Evolutionary conservation across 805 yeast species (phyloP).

Genomic region (Sugiyamaella americana): DNA sequence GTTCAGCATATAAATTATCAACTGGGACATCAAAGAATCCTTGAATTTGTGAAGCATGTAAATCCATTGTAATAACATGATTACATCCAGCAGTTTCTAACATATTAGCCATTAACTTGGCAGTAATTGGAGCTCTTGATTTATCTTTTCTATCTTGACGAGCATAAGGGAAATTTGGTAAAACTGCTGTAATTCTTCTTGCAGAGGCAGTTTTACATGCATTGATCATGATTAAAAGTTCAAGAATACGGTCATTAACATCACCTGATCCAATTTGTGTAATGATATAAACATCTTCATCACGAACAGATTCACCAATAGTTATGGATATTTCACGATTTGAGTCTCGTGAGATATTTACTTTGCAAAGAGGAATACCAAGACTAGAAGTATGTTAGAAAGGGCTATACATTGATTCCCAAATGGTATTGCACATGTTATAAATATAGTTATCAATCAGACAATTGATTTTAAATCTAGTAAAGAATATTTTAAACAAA

Average conservation of each 20-base stretch:
- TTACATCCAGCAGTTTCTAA: constrained; percentile 93
- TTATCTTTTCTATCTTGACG: constrained; percentile 97
- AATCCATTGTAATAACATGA: constrained; percentile 94
- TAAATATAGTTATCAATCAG: background rate
- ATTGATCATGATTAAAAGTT: constrained; percentile 80
- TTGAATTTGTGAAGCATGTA: constrained; percentile 97
- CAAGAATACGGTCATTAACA: constrained; percentile 82
- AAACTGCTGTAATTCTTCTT: constrained; percentile 86
- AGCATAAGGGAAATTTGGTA: constrained; percentile 96
- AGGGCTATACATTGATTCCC: background rate
- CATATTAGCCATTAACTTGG: constrained; percentile 89
- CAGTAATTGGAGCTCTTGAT: constrained; percentile 93
- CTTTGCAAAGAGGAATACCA: constrained; percentile 61
- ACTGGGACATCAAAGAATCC: constrained; percentile 96
- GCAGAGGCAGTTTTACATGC: constrained; percentile 96
- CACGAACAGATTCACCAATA: constrained; percentile 86
- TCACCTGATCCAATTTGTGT: constrained; percentile 79
- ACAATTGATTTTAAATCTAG: background rate
- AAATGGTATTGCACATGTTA: background rate
- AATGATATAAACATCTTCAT: constrained; percentile 55
- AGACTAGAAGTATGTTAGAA: constrained; percentile 35
- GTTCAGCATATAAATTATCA: constrained; percentile 94
- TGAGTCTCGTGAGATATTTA: constrained; percentile 76
- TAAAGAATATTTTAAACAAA: no score
- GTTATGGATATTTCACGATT: constrained; percentile 83